Base-by-base conservation (phyloP, 768 basidiomycete species). In the Panellus pusillus region DNA sequence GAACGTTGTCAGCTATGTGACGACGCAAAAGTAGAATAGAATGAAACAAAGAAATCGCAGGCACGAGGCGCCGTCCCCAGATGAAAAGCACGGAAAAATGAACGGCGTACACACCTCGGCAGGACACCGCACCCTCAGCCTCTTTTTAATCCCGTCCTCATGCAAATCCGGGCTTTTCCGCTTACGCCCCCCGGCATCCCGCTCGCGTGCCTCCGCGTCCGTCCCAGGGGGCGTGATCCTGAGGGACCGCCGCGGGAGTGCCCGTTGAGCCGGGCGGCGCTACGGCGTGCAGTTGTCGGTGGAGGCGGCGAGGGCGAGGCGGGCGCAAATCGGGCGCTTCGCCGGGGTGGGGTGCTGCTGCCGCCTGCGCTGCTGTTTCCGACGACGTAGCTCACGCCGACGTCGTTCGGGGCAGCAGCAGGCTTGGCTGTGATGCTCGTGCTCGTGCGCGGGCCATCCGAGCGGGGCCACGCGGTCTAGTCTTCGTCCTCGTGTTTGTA, bases 91-190 rank as follows among this genome's bases (percentile, higher is more conserved):
- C 17, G 27, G 28, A 38, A 32, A 36, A 12, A 48, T 7, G n/a
- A 44, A 6, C n/a, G 20, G 20, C 9, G 20, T 11, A 28, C 52
- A 3, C 35, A 57, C 56, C 56, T 57, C 51, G 17, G 56, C 50
- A 2, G 51, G 47, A 53, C 56, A 57, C 19, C 56, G 36, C 37
- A 44, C 43, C n/a, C 51, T n/a, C 15, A 31, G 38, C 8, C 50
- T 41, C 47, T 52, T 53, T 13, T 41, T 35, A 6, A 40, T 28
- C 27, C 41, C 51, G 9, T 24, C 47, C 35, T 48, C 55, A 1
- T 39, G 31, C 27, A 52, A 19, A 27, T 57, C 55, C 6, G 55
- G 55, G 37, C 50, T 52, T 50, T 57, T 57, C 41, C 55, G 55
- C 46, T 57, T 57, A 44, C 44, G 44, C 45, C 28, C 32, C 19